Conservation (phyloP, 2,329 filamentous ascomycete genomes). For the Teratosphaeria viscida region DNA sequence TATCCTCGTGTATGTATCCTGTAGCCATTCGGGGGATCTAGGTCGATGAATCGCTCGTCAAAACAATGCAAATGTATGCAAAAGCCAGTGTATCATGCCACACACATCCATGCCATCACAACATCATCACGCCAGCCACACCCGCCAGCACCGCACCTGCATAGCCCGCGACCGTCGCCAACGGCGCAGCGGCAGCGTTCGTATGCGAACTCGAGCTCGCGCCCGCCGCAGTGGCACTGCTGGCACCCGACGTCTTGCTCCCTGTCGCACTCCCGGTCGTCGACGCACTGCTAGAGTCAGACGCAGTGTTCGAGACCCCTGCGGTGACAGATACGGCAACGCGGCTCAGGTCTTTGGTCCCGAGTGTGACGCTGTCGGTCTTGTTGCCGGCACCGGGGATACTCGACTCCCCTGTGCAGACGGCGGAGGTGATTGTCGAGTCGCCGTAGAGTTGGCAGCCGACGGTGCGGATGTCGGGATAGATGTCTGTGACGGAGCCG, state of each 20-base stretch:
- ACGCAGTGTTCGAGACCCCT: constrained; percentile 2
- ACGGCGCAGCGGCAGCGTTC: not conserved
- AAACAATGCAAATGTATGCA: not conserved
- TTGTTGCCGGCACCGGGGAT: constrained; percentile 15
- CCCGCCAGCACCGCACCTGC: not conserved
- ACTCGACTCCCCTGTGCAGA: constrained; percentile 4
- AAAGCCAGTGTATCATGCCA: not conserved
- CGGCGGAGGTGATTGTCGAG: constrained; percentile 5
- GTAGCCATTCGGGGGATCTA: not conserved
- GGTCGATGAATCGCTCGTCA: not conserved
- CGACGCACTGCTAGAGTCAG: not conserved
- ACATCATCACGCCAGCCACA: not conserved
- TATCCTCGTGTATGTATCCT: not conserved
- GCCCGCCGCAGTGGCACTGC: not conserved
- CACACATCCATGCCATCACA: not conserved
- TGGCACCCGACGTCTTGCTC: not conserved
- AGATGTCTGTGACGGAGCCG: not conserved
- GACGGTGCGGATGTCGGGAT: constrained; percentile 8
- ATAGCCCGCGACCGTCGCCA: not conserved
- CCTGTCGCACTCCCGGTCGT: not conserved
- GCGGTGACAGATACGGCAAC: constrained; percentile 20
- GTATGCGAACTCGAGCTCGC: not conserved
- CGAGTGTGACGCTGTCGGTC: constrained; percentile 20
- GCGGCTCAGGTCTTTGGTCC: constrained; percentile 17
- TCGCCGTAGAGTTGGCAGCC: constrained; percentile 17